Conservation (phyloP, 805 yeast genomes). For the Debaryomyces maramus region DNA sequence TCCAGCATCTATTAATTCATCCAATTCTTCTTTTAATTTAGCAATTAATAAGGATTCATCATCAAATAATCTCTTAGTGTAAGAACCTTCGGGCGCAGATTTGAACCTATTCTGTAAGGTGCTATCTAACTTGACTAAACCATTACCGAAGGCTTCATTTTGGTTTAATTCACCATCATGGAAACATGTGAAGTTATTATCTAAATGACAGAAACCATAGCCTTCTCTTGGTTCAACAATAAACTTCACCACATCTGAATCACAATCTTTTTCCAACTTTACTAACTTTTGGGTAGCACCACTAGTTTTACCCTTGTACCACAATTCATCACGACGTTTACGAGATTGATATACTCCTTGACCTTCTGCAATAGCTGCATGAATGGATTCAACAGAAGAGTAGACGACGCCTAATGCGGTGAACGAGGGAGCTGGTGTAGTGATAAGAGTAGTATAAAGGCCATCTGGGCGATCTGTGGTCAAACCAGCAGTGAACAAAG, state of each 20-base stretch:
- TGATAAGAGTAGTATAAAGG: conserved; percentile 78
- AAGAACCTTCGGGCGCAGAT: conserved; percentile 89
- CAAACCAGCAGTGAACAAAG: conserved; percentile 51
- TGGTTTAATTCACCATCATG: conserved; percentile 36
- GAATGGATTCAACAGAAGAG: conserved; percentile 79
- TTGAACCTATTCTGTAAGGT: conserved; percentile 61
- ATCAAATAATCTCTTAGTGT: conserved; percentile 82
- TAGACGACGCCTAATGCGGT: conserved; percentile 80
- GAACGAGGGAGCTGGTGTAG: conserved; percentile 58
- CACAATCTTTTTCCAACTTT: conserved; percentile 78
- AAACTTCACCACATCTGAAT: conserved; percentile 85
- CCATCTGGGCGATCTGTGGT: conserved; percentile 87
- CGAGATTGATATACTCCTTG: conserved; percentile 95
- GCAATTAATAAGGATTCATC: conserved; percentile 78
- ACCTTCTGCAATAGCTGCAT: conserved; percentile 74
- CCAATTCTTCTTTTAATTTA: conserved; percentile 93
- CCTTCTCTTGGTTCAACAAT: conserved; percentile 78
- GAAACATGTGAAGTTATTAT: conserved; percentile 74
- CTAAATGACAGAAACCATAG: conserved; percentile 89
- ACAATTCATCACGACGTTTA: conserved; percentile 70
- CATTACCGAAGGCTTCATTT: conserved; percentile 53
- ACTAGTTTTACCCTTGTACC: conserved; percentile 96
- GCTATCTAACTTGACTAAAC: conserved; percentile 66
- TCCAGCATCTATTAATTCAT: conserved; percentile 86
- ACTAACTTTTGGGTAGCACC: conserved; percentile 87